phyloP scores from a whole-genome alignment of 768 basidiomycete species.

The Hortiboletus flavorubellus region DNA sequence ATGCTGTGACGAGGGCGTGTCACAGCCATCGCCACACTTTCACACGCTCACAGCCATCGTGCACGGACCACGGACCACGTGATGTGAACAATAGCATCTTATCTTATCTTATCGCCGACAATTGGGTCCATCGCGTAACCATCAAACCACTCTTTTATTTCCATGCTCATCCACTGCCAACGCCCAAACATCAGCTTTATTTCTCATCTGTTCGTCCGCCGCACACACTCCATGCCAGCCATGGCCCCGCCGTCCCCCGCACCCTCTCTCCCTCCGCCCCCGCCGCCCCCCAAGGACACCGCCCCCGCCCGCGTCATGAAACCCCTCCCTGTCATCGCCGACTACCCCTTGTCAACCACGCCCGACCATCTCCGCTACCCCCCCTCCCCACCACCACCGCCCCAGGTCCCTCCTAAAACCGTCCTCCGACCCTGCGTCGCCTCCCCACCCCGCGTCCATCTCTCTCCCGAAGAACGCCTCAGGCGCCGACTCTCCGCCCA shows the following conservation, averaged over 20 bases:
- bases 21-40: slow-evolving; percentile 23
- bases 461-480: slow-evolving; percentile 28
- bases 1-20: slow-evolving; percentile 29
- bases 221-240: slow-evolving; percentile 13
- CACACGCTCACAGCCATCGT: slow-evolving; percentile 21
- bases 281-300: slow-evolving; percentile 26
- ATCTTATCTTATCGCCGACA: slow-evolving; percentile 24
- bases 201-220: slow-evolving; percentile 12
- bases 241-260: background rate
- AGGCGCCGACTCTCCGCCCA: slow-evolving; percentile 20
- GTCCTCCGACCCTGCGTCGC: slow-evolving; percentile 1
- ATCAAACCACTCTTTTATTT: background rate
- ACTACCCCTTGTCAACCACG: background rate
- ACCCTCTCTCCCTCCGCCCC: slow-evolving; percentile 10
- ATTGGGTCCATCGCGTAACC: slow-evolving; percentile 10
- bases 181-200: slow-evolving; percentile 11
- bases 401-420: background rate
- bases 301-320: slow-evolving; percentile 2
- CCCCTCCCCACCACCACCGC: slow-evolving; percentile 4
- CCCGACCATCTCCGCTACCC: slow-evolving; percentile 1
- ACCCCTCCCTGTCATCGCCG: slow-evolving; percentile 20
- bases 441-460: slow-evolving; percentile 6
- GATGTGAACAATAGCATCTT: background rate
- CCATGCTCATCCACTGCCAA: slow-evolving; percentile 14
- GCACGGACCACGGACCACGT: slow-evolving; percentile 27